Evolutionary conservation across 2,329 filamentous ascomycete species (phyloP), one percentile per base, ranked within the genome.

Genomic region (Penicillium sp.): DNA sequence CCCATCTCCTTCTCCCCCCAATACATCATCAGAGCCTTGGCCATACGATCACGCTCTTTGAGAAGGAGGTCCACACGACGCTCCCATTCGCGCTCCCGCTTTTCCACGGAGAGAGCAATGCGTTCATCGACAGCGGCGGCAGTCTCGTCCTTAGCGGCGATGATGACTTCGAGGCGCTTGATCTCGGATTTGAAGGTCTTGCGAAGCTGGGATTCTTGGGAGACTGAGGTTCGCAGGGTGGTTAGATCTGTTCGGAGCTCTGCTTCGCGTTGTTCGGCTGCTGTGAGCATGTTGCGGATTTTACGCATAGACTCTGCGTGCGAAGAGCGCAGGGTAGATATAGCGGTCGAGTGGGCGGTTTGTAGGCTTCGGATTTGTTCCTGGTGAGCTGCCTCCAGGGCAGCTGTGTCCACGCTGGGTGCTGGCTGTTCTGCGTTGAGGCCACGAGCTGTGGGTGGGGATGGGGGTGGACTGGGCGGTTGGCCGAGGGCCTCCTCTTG

Each of bases 41-140:
- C 62, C 68, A 74, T 71, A 27, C 62, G 60, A 24, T 74, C 70
- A 8, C 70, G 61, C 35, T 74, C 72, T 47, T 66, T 67, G 9
- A 74, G 65, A 6, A 75, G 54, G 10, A 72, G 52, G 42, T 74
- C 66, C 2, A 73, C 61, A 4, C 72, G 67, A 0, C 66, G 61
- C 49, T 72, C 65, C 72, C 72, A 75, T 46, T 72, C 70, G 23
- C 66, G 66, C 56, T 75, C 72, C 29, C 72, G 65, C 54, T 70
- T 72, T 42, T 73, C 69, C 12, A 73, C 64, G 0, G 70, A 70
- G 40, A 63, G 59, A 8, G 69, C 66, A 44, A 75, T 70, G 32
- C 68, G 66, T 46, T 64, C 56, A 52, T 75, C 72, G 15, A 75
- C 45, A 3, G 67, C 70, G 0, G 61, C 62, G 13, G 71, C 63